Base-by-base conservation (phyloP, 176 grass and related monocot species). In the Lolium rigidum region DNA sequence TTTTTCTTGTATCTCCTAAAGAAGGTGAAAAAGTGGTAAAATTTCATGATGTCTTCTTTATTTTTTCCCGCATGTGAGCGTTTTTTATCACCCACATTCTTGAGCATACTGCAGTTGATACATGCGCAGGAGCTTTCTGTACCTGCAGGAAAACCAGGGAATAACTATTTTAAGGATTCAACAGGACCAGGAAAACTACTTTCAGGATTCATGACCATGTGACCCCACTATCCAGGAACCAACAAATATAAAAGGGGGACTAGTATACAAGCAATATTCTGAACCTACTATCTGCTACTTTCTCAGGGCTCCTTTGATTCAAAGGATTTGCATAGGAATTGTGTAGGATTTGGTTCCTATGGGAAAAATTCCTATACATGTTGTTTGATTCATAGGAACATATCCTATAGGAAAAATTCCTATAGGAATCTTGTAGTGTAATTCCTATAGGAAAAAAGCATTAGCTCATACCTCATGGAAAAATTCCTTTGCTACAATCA, bases 201-300 rank as follows among this genome's bases (percentile, higher is more conserved):
- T 84, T 67, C 68, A n/a, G 58, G 26, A 82, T 69, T 51, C 69
- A 60, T 50, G 39, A 68, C 76, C 57, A 84, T 51, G 80, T 76
- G 68, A 4, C 26, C 57, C 58, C 39, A 38, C 66, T 72, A 64
- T 48, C 18, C 80, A 66, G 74, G 17, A 13, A 46, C 50, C 63
- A 80, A 67, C 48, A 75, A 67, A 87, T 28, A 25, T 10, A 79
- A 75, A 77, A 4, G 44, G 48, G 59, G 43, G 38, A 63, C 71
- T 85, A 75, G 50, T 68, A 68, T 76, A 76, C 3, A 55, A 70
- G 78, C 22, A 83, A 73, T 49, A 87, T 90, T 73, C 37, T 76
- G 26, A 85, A 74, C 59, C 60, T 80, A 84, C n/a, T 9, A 48
- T 77, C 81, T 52, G 70, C 84, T 84, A 50, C 63, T 54, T 55